Evolutionary conservation across 2,329 filamentous ascomycete species (phyloP), one percentile per base, ranked within the genome.

Genomic region (Fusarium napiforme): DNA sequence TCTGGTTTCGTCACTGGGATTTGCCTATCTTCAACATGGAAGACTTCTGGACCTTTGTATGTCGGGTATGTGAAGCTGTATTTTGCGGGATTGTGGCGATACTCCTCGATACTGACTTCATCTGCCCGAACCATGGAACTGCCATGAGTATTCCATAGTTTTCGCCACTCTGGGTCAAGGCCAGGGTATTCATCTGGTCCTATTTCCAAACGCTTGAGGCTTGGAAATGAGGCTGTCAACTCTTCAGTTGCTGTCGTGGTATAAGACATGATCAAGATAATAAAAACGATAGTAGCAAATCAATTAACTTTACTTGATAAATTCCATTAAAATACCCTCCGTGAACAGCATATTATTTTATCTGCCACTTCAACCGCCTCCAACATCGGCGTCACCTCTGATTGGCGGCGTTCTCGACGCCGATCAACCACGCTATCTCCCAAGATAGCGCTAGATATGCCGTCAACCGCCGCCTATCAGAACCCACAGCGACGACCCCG

Each of bases 351-450:
- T 5, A 23, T 34, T 34, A 39, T 40, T 60, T 42, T 55, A 55
- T 60, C 58, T 60, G n/a, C 18, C 8, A 14, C 12, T 3, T n/a
- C 18, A 23, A 9, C 28, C n/a, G 46, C 21, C 21, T 55, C 26
- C 5, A n/a, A 4, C 4, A 10, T 23, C 50, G 50, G 50, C 21
- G 21, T 58, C 21, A 18, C 26, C 12, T 1, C 19, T 62, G 50
- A 62, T 62, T 62, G 59, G 59, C 9, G 59, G 59, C 59, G 40
- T 62, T 45, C 39, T n/a, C 32, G 32, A 62, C 39, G 59, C 59
- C 59, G 59, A 62, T 58, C 59, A 11, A 21, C 28, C 7, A 19
- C 59, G 59, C 59, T 58, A 62, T 62, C 50, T 45, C 9, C 2
- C 3, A 1, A 39, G 59, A 62, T 62, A 62, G 59, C 39, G 59